Base-by-base conservation (phyloP, 2,329 filamentous ascomycete species). In the Arthrobotrys musiformis region DNA sequence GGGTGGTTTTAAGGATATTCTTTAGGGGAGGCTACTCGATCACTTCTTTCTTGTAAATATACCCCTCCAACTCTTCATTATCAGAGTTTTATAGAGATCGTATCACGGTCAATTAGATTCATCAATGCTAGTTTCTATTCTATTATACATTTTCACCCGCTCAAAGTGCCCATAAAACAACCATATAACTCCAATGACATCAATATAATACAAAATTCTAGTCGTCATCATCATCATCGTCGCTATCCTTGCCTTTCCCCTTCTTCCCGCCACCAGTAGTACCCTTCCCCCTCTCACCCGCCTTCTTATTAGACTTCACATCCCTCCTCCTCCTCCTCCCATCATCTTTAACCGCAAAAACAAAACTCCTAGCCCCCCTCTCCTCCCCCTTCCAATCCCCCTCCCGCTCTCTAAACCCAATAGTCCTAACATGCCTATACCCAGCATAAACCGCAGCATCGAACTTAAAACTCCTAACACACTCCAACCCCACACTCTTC, bases 381-480 rank as follows among this genome's bases (percentile, higher is more conserved):
- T 81, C 79, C 22, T 81, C 80, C 0, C 81, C 79, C 26, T 80
- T 79, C 82, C 81, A 83, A 15, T 81, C 81, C 54, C 74, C 48
- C 35, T 72, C 48, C 11, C 73, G 30, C 8, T 60, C 76, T 66
- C 79, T 62, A 75, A 70, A 66, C 78, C 80, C 67, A 63, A 72
- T 33, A 46, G 78, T 64, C 46, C 72, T 62, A 48, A 76, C 37
- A 52, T 94, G 92, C 76, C 83, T 86, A 82, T 95, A 95, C 0
- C 90, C 90, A 0, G 90, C 91, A 82, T 94, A 95, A 24, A 87
- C 88, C 15, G 81, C 84, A 4, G 89, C 86, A 78, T 89, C 86
- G 82, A 95, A 95, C 70, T 84, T 85, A 82, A 92, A 94, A 82
- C 90, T 93, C 81, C 88, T 85, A 80, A 90, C 86, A 37, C 93